These are phyloP conservation scores for Metarhizium guizhouense DNA, from an alignment of 2,329 filamentous ascomycete species.

Conservation along the genomic window DNA sequence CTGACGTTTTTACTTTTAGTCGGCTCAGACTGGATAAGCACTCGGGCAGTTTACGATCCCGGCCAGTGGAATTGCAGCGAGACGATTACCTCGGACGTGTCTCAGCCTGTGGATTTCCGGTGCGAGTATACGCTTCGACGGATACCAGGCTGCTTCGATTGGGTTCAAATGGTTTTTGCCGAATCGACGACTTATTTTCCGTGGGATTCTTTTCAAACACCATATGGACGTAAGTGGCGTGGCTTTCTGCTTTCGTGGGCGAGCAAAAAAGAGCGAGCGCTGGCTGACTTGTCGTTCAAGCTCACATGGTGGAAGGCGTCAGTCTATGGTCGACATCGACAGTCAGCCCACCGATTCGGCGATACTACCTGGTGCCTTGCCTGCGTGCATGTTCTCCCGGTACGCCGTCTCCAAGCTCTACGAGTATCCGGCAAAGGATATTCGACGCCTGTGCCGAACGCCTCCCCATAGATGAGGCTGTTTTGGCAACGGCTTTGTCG, in stretches of 20 bases:
- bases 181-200: no score
- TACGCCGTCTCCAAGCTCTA: background rate
- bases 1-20: conserved; percentile 16
- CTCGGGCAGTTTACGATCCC: conserved; percentile 6
- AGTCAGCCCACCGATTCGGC: background rate
- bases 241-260: no score
- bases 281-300: background rate
- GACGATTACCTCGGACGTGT: conserved; percentile 16
- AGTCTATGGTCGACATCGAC: background rate
- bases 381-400: background rate
- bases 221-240: background rate
- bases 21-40: conserved; percentile 16
- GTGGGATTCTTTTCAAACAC: background rate
- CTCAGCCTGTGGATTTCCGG: conserved; percentile 16
- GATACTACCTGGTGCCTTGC: background rate
- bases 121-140: conserved; percentile 14
- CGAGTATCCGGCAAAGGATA: background rate
- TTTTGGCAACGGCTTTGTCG: background rate
- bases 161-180: conserved; percentile 2
- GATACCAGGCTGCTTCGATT: conserved; percentile 11
- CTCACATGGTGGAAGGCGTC: background rate
- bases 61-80: conserved; percentile 15
- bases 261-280: no score
- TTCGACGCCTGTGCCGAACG: background rate
- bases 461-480: background rate